Percentiles rank a stretch among this genome's conserved stretches.
phyloP scores from a whole-genome alignment of 208 protist genomes.

The Acanthamoeba royreba region DNA sequence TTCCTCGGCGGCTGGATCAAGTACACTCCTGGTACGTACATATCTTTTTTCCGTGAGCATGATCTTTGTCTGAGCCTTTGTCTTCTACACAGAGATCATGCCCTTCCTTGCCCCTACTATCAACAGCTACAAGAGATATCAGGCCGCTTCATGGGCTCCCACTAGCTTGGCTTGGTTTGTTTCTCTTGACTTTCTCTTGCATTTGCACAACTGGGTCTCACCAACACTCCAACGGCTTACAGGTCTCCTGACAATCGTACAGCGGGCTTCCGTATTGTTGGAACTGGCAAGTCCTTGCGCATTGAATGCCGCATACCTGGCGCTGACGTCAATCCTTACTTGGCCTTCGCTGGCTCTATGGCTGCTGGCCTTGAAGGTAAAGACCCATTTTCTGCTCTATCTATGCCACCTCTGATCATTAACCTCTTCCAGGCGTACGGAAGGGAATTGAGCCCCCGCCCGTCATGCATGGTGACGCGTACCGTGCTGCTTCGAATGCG shows the following conservation, averaged over 20 bases:
- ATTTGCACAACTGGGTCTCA: too few species aligned
- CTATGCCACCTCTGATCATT: neutral
- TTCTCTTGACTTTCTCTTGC: too few species aligned
- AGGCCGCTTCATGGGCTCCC: neutral
- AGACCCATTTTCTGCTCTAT: neutral
- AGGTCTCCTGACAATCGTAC: conserved; percentile 14
- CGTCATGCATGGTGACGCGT: neutral
- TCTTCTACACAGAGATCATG: neutral
- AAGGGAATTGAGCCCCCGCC: conserved; percentile 8
- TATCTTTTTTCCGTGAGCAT: neutral
- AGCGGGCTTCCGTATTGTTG: conserved; percentile 4
- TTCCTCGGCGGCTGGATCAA: conserved; percentile 38
- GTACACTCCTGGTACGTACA: neutral
- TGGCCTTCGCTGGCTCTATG: neutral
- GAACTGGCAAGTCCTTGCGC: neutral
- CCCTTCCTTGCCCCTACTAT: conserved; percentile 16
- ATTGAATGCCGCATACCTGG: conserved; percentile 27
- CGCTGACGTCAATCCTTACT: conserved; percentile 11
- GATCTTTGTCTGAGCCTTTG: neutral
- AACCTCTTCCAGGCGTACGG: neutral
- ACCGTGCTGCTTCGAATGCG: neutral
- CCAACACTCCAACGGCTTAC: too few species aligned
- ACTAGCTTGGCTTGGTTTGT: neutral
- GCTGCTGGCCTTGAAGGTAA: neutral
- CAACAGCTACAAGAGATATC: conserved; percentile 33